phyloP scores from a whole-genome alignment of 2,329 filamentous ascomycete species.

The Leptographium wingfieldii region DNA sequence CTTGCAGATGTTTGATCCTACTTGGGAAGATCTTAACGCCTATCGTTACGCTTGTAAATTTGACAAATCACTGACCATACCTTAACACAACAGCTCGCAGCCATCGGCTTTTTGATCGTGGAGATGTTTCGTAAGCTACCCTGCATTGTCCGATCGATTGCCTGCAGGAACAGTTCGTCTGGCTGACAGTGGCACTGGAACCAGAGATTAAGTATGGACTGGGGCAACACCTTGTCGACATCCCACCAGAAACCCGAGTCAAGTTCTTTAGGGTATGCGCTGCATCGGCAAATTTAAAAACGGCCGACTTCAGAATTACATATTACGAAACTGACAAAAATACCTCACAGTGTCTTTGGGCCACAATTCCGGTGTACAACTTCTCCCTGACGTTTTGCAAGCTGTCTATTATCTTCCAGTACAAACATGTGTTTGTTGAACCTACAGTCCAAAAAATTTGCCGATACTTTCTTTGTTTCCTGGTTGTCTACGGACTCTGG shows the following conservation, averaged over 20 bases:
- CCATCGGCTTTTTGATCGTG: slow-evolving; percentile 2
- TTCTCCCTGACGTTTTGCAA: slow-evolving; percentile 1
- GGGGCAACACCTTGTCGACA: neutral
- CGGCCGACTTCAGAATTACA: too few relatives aligned
- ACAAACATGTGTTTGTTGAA: slow-evolving; percentile 4
- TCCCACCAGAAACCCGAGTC: neutral
- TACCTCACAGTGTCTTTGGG: neutral
- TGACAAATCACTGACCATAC: neutral
- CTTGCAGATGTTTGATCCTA: too few relatives aligned
- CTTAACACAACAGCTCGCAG: neutral
- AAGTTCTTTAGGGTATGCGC: neutral
- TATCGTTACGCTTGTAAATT: too few relatives aligned
- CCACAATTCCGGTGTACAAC: slow-evolving; percentile 2
- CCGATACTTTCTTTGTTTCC: slow-evolving; percentile 4
- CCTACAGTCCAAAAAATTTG: slow-evolving; percentile 6
- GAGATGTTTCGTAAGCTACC: neutral
- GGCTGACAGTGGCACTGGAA: neutral
- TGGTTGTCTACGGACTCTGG: slow-evolving; percentile 4
- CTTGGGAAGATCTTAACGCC: too few relatives aligned
- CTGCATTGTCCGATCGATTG: neutral
- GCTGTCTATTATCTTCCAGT: slow-evolving; percentile 3
- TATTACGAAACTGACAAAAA: neutral
- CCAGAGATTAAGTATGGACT: slow-evolving; percentile 3
- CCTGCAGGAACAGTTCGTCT: neutral
- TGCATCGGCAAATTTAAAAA: neutral